phyloP scores from a whole-genome alignment of 495 filamentous ascomycete species.

The Tuber aestivum region DNA sequence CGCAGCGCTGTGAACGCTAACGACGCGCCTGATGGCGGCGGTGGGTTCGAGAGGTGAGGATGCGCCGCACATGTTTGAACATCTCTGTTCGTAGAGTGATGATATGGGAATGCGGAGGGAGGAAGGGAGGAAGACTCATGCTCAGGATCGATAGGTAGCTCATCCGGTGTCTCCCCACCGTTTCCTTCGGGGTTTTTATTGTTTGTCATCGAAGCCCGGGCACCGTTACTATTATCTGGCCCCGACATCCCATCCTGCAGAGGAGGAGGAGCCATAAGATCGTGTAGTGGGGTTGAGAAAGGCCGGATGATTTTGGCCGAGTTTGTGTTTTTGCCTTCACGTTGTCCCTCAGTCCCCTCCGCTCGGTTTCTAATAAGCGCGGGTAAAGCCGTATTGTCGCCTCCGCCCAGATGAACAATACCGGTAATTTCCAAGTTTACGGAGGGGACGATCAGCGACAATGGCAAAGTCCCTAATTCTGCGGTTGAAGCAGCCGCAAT shows the following conservation, averaged over 20 bases:
- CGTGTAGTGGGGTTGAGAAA: neutral
- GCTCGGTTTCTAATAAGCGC: neutral
- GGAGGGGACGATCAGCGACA: neutral
- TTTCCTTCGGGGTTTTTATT: neutral
- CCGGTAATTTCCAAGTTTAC: neutral
- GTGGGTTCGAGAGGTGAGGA: conserved; percentile 12
- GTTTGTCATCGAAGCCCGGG: neutral
- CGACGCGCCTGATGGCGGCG: conserved; percentile 25
- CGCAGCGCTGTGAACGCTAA: conserved; percentile 60
- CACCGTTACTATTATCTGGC: neutral
- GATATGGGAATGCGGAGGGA: conserved; percentile 29
- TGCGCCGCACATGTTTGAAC: conserved; percentile 28
- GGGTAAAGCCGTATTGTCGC: neutral
- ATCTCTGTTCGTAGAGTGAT: conserved; percentile 33
- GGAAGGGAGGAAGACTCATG: conserved; percentile 10
- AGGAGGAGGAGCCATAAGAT: conserved; percentile 1
- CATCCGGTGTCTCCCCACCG: neutral
- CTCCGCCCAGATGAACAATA: neutral
- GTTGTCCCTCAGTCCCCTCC: neutral
- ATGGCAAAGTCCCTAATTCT: neutral
- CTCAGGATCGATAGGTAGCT: neutral
- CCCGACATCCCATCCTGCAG: neutral
- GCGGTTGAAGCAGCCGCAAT: neutral
- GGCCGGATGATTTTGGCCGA: neutral
- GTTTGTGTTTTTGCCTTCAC: neutral